Conservation (phyloP, 495 filamentous ascomycete genomes). For the Hapsidospora chrysogenum region DNA sequence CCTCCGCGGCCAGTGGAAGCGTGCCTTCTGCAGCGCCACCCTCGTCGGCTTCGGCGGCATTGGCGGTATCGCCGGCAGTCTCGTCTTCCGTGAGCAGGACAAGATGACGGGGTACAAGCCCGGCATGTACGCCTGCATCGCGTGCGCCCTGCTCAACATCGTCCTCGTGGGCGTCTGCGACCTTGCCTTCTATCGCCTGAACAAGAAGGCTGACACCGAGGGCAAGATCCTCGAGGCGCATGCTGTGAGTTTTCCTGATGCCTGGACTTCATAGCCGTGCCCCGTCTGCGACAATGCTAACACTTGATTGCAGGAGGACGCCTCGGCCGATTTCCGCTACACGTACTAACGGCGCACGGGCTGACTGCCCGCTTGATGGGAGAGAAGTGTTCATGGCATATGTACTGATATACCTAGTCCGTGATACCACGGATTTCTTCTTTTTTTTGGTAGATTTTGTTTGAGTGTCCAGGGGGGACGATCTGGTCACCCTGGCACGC, state of each 20-base stretch:
- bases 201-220: slow-evolving; percentile 24
- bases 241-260: slow-evolving; percentile 14
- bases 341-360: slow-evolving; percentile 16
- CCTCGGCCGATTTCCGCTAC: slow-evolving; percentile 27
- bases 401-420: too few species aligned
- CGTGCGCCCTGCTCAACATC: slow-evolving; percentile 16
- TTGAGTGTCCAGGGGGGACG: too few species aligned
- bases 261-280: slow-evolving; percentile 1
- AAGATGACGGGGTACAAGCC: slow-evolving; percentile 17
- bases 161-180: slow-evolving; percentile 17
- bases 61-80: slow-evolving; percentile 40
- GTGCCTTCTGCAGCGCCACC: slow-evolving; percentile 41
- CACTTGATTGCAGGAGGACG: slow-evolving; percentile 17
- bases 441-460: too few species aligned
- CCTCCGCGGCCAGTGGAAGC: slow-evolving; percentile 51
- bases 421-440: too few species aligned
- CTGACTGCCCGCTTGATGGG: too few species aligned
- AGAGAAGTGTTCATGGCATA: too few species aligned
- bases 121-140: slow-evolving; percentile 28
- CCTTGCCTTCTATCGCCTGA: slow-evolving; percentile 14
- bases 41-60: slow-evolving; percentile 42
- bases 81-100: slow-evolving; percentile 37
- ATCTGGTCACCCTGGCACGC: too few species aligned
- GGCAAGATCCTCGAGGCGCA: slow-evolving; percentile 25
- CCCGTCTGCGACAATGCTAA: not conserved